Base-by-base conservation (phyloP, 1,139 yeast genomes). In the Geotrichum siamense region DNA sequence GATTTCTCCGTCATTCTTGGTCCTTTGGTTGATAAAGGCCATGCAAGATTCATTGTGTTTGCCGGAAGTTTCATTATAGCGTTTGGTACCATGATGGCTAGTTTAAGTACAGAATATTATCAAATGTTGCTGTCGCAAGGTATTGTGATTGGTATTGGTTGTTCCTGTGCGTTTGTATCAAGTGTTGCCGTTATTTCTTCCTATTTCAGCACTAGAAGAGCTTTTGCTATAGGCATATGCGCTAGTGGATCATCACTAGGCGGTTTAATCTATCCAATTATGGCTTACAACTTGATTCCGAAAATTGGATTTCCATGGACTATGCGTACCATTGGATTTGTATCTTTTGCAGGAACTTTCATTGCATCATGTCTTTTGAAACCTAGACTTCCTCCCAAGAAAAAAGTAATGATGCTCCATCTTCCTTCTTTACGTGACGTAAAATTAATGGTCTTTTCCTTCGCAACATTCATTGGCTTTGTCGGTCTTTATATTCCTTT, bases 101-200 rank as follows among this genome's bases (percentile, higher is more conserved):
- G 79, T 3, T 68, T 72, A 43, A 68, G 78, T 52, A 64, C 63
- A 0, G 57, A 65, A 17, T 70, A 75, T 38, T 73, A 68, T 55
- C 85, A 79, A 48, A 71, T 79, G 48, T 64, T 80, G 20, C 63
- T 80, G 13, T 66, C 80, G 2, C 79, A 76, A 57, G 77, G 82
- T 6, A 57, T 77, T 1, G 61, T 72, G 26, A 61, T 71, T 3
- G 86, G 84, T 0, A 43, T 76, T 3, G 83, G 82, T 0, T 51
- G 59, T 12, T 54, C 59, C 9, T 49, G 40, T 21, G 43, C 43
- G 6, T 45, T 41, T 29, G 51, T 53, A 13, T 50, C 52, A 2
- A 48, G 56, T 0, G 51, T 59, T 29, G 54, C 62, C 2, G 52
- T 54, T 16, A 54, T 56, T 5, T 52, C 61, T 3, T 81, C 75